phyloP scores from a whole-genome alignment of 2,329 filamentous ascomycete species.

The Fonsecaea multimorphosa region DNA sequence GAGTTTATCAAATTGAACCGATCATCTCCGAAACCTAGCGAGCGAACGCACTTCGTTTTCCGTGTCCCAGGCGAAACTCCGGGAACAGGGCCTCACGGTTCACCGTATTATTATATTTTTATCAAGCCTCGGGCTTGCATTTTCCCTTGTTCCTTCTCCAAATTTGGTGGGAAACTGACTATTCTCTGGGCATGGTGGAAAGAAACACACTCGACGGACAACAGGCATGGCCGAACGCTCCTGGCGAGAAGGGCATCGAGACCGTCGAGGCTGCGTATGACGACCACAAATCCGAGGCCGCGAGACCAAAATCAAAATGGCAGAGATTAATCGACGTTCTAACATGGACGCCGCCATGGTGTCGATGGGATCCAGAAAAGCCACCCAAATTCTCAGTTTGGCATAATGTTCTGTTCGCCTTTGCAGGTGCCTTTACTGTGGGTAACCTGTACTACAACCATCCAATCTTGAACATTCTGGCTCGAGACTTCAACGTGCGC shows the following conservation, averaged over 20 bases:
- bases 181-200: conserved; percentile 26
- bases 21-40: conserved; percentile 13
- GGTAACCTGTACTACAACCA: conserved; percentile 74
- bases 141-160: neutral
- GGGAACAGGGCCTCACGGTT: conserved; percentile 4
- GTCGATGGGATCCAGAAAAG: conserved; percentile 69
- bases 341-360: conserved; percentile 66
- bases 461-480: conserved; percentile 77
- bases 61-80: neutral
- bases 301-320: conserved; percentile 1
- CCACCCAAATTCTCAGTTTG: conserved; percentile 72
- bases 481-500: conserved; percentile 70
- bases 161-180: neutral
- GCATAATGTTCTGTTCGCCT: conserved; percentile 62
- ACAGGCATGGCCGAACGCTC: conserved; percentile 15
- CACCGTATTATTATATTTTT: conserved; percentile 1
- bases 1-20: conserved; percentile 9
- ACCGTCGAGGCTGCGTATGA: conserved; percentile 20
- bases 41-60: neutral
- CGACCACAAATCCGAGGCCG: conserved; percentile 13
- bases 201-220: conserved; percentile 14
- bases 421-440: conserved; percentile 68
- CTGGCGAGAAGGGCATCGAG: conserved; percentile 11
- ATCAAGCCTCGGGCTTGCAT: neutral
- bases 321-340: conserved; percentile 23